phyloP scores from a whole-genome alignment of 768 basidiomycete genomes.

The Psilocybe cubensis region DNA sequence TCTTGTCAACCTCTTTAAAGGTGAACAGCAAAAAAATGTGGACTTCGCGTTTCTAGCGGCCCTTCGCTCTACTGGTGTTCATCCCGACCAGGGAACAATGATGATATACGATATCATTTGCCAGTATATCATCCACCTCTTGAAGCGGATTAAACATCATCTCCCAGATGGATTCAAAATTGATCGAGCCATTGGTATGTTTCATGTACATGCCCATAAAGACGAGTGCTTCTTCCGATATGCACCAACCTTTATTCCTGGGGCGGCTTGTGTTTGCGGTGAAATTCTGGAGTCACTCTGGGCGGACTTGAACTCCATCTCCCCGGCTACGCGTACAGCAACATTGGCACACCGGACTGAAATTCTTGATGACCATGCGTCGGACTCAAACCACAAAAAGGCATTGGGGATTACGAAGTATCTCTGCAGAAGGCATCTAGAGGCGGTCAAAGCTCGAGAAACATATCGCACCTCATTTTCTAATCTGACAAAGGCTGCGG shows the following conservation, averaged over 20 bases:
- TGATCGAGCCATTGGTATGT: conserved; percentile 22
- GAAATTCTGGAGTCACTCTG: conserved; percentile 25
- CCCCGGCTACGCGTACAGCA: conserved; percentile 6
- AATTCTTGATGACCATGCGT: conserved; percentile 26
- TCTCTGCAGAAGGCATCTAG: background rate
- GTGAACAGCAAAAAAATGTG: conserved; percentile 27
- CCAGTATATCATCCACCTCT: background rate
- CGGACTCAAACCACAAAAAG: conserved; percentile 29
- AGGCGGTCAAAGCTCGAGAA: background rate
- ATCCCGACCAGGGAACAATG: conserved; percentile 10
- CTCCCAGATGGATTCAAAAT: background rate
- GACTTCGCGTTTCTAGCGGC: conserved; percentile 17
- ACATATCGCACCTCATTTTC: background rate
- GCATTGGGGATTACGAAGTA: conserved; percentile 12
- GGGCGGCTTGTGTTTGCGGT: conserved; percentile 6
- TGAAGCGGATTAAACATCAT: background rate
- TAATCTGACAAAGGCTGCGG: background rate
- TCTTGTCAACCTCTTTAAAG: conserved; percentile 20
- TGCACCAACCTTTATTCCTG: conserved; percentile 17
- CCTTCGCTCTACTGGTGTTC: conserved; percentile 3
- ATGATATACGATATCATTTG: conserved; percentile 1
- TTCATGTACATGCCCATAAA: conserved; percentile 30
- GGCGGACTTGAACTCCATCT: conserved; percentile 20
- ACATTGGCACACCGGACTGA: conserved; percentile 18
- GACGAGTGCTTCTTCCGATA: conserved; percentile 28